Base-by-base conservation (phyloP, 179 eudicot genomes). In the Silene noctiflora region DNA sequence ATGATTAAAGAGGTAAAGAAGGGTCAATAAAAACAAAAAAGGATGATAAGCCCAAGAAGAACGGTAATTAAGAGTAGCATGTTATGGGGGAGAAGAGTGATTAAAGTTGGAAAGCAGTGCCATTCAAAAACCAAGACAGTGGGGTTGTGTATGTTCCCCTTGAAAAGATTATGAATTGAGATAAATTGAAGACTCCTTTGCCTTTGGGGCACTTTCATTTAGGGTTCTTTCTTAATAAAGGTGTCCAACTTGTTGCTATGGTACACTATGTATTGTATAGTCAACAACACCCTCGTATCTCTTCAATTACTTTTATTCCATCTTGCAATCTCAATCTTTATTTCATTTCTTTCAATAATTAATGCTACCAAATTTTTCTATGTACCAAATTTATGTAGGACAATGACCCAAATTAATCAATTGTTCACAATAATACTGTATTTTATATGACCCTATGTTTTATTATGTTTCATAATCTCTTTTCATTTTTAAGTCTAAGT, bases 61-160 rank as follows among this genome's bases (percentile, higher is more conserved):
- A 22, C 11, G 5, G 19, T 17, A 56, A 48, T 0, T 66, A 55
- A 27, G 21, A 78, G 22, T 35, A 68, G 39, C 71, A 75, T 29
- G 19, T 69, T 70, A 29, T 24, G 24, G 12, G 63, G 16, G 58
- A 51, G 16, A 31, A 10, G 33, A 25, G 74, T 74, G 65, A 69
- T 60, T 56, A 61, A 75, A 74, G 82, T 75, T 68, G 35, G 73
- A 69, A 51, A 70, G 75, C 29, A 69, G 71, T 79, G 72, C 75
- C 76, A 25, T 11, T 33, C 76, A 69, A 58, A 22, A 33, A 80
- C 83, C 83, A 65, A 80, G 83, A 76, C 53, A 76, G 69, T 80
- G 80, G 83, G 80, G 80, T 71, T 31, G 48, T 79, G 39, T 66
- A 24, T 75, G 76, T 48, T 59, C 78, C 78, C 72, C 82, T 51